Base-by-base conservation (phyloP, 129 eudicot genomes). In the Flaveria bidentis region DNA sequence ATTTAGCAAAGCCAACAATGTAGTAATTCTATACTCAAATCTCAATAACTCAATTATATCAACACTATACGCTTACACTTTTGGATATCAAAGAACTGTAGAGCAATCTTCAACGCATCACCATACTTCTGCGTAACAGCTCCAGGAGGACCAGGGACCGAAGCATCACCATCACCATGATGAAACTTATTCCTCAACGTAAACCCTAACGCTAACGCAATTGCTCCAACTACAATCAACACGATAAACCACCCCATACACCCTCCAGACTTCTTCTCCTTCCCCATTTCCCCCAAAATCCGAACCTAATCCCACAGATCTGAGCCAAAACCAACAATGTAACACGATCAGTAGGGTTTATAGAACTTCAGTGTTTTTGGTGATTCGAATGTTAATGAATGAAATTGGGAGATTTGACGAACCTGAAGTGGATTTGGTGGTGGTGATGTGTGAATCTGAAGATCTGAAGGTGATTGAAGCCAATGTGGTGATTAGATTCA, bases 81-180 rank as follows among this genome's bases (percentile, higher is more conserved):
- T 49, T 92, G 98, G 56, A 92, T 74, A 60, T 93, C 95, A 33
- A 93, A 86, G 70, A 93, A 93, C 88, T 93, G 95, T 68, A 87
- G 52, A 26, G 98, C 92, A 51, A 87, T 45, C 80, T 90, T 88
- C 12, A 93, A 84, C 72, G 98, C 95, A 76, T 90, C 95, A 0
- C 92, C 86, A 28, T 93, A 93, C 49, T 86, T 88, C 84, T 86
- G 74, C 22, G 80, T 74, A 45, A 86, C 76, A 58, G 92, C 84
- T n/a, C 96, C 98, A 2, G 98, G 98, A 41, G 96, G 89, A 36
- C 98, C 95, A 0, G 96, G 92, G 76, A 90, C 92, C 3, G 83
- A 79, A 52, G 60, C 63, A 67, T 45, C 76, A 18, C 45, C 71
- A 5, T 20, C 83, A 45, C 50, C 55, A 6, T 74, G 69, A n/a